Conservation (phyloP, 2,329 filamentous ascomycete genomes). For the Ophiostoma sp. region DNA sequence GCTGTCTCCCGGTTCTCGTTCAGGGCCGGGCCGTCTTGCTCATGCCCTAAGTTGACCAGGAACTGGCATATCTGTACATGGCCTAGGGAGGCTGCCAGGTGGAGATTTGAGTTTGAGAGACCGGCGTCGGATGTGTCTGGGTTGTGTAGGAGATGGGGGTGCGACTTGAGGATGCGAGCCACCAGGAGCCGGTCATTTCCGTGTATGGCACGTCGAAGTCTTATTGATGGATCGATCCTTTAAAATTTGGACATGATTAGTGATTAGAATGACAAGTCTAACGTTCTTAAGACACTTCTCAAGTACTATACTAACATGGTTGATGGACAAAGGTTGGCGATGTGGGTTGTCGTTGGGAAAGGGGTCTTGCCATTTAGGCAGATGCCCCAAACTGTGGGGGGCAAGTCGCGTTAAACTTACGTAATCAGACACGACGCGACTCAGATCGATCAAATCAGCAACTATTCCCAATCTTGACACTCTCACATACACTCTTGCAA, state of each 20-base stretch:
- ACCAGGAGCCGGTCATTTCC: constrained; percentile 68
- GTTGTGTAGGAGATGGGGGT: constrained; percentile 68
- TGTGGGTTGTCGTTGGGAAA: not conserved
- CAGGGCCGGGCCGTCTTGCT: constrained; percentile 62
- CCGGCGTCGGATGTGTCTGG: constrained; percentile 63
- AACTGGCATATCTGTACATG: constrained; percentile 62
- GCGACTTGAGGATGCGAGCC: constrained; percentile 67
- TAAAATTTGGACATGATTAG: not conserved
- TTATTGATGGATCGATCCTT: constrained; percentile 72
- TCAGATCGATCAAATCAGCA: too few species aligned
- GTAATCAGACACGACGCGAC: not conserved
- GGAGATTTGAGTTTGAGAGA: constrained; percentile 77
- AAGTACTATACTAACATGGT: not conserved
- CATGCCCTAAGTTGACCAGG: constrained; percentile 70
- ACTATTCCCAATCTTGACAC: not conserved
- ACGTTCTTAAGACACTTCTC: not conserved
- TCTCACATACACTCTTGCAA: not conserved
- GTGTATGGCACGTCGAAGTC: constrained; percentile 76
- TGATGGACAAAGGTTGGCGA: not conserved
- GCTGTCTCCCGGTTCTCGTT: constrained; percentile 78
- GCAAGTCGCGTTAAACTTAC: not conserved
- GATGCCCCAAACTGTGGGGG: not conserved
- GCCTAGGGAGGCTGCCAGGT: constrained; percentile 71
- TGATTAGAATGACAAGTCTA: not conserved
- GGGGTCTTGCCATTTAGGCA: not conserved